phyloP scores from a whole-genome alignment of 768 basidiomycete genomes.

The Suillus cothurnatus region DNA sequence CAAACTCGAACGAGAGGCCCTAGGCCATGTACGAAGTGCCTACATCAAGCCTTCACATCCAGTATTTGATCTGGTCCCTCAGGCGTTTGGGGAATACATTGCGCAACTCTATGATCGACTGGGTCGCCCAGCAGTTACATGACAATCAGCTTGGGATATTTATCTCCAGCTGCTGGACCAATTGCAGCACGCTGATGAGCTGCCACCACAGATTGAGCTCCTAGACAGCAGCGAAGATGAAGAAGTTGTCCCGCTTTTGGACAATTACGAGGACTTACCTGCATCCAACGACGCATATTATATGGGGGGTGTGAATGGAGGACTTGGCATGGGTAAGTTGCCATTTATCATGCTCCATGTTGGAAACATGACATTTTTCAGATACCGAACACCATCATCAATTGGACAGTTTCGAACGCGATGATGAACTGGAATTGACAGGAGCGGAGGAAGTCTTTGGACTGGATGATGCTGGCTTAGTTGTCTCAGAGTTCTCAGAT shows the following conservation, averaged over 20 bases:
- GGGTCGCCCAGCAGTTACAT: conserved; percentile 25
- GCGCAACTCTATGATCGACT: conserved; percentile 20
- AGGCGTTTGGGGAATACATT: conserved; percentile 24
- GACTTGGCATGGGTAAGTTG: neutral
- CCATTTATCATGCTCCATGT: too few species aligned
- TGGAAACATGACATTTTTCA: too few species aligned
- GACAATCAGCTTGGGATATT: conserved; percentile 26
- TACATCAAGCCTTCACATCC: conserved; percentile 37
- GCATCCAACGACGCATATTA: neutral
- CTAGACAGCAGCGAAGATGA: neutral
- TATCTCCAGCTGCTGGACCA: conserved; percentile 4
- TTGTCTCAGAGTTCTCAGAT: neutral
- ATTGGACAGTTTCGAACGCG: neutral
- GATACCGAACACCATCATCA: neutral
- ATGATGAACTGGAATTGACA: neutral
- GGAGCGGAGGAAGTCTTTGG: too few species aligned
- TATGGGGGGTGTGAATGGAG: neutral
- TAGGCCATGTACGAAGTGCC: conserved; percentile 22
- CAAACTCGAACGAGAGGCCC: conserved; percentile 13
- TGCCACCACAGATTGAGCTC: neutral
- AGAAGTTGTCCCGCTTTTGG: neutral
- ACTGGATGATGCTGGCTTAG: neutral
- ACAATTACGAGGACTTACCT: neutral
- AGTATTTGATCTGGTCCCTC: conserved; percentile 40
- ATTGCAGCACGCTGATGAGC: neutral